Evolutionary conservation across 352 stramenopile genomes (phyloP), one percentile per base, ranked within the genome.

Genomic region (Phytophthora multivora): DNA sequence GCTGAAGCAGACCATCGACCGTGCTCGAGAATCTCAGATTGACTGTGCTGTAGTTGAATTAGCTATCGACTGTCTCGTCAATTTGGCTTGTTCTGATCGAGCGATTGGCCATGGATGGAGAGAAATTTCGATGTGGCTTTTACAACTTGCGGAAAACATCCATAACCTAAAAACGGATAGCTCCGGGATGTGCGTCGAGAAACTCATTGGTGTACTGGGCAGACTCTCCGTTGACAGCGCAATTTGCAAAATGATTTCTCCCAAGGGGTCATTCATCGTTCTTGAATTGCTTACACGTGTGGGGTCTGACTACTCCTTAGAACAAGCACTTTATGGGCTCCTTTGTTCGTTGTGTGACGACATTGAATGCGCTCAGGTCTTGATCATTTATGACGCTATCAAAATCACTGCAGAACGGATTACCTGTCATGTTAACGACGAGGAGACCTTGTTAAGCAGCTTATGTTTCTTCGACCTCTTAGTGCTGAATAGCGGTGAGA

Each of bases 11-110:
- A 66, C 66, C 0, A 55, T 80, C 15, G 36, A 72, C 11, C 36
- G 61, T 13, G 41, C 79, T 10, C 72, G 60, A 69, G 30, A 58
- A 12, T 18, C 69, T 8, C 54, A 42, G 9, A 53, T 51, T 0
- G 63, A 76, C 8, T 26, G 43, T n/a, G 30, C 6, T 5, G 46
- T 83, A 33, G 31, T 83, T 3, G 77, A 86, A 43, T 49, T 75
- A 7, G 71, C 63, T 0, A 51, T 86, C 25, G 77, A 86, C 46
- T 76, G 73, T 15, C 51, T 86, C 25, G 65, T 82, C 2, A 83
- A 86, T 48, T 48, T 79, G 7, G 73, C 71, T 19, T 80, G 77
- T 46, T 79, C 65, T 3, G 71, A 73, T 31, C 61, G 60, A 16
- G 52, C 51, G 25, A 43, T 69, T 46, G 38, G 52, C 0, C 47